These are phyloP conservation scores for Fusarium compactum DNA, from an alignment of 2,329 filamentous ascomycete genomes.

Conservation along the genomic window DNA sequence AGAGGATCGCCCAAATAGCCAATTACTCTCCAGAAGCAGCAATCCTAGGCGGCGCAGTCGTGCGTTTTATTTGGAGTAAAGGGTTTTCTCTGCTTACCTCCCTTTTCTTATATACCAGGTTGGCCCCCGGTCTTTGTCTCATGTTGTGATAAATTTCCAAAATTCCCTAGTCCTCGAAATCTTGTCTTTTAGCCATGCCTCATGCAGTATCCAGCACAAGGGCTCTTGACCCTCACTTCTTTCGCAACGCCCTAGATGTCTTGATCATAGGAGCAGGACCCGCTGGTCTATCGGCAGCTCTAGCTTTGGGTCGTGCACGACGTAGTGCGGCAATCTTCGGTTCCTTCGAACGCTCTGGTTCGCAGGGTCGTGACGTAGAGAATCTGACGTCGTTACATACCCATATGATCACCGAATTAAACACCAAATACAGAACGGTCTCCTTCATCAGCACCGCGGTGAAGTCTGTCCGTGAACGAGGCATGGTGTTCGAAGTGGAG, in stretches of 20 bases:
- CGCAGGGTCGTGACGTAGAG: rapidly evolving
- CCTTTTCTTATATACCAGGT: background rate
- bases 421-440: background rate
- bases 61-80: too few relatives aligned
- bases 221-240: background rate
- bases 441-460: background rate
- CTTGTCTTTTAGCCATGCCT: background rate
- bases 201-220: background rate
- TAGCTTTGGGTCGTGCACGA: background rate
- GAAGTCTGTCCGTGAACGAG: background rate
- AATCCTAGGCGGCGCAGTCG: background rate
- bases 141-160: background rate
- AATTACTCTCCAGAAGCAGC: background rate
- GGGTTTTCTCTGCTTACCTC: background rate
- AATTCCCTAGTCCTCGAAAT: rapidly evolving
- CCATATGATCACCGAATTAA: background rate
- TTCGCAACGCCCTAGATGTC: slow-evolving; percentile 16
- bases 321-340: background rate
- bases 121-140: background rate
- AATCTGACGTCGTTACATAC: rapidly evolving
- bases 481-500: background rate
- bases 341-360: rapidly evolving
- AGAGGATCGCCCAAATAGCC: background rate
- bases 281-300: slow-evolving; percentile 3
- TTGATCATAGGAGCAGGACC: background rate